phyloP scores from a whole-genome alignment of 768 basidiomycete genomes.

The Tylopilus balloui region DNA sequence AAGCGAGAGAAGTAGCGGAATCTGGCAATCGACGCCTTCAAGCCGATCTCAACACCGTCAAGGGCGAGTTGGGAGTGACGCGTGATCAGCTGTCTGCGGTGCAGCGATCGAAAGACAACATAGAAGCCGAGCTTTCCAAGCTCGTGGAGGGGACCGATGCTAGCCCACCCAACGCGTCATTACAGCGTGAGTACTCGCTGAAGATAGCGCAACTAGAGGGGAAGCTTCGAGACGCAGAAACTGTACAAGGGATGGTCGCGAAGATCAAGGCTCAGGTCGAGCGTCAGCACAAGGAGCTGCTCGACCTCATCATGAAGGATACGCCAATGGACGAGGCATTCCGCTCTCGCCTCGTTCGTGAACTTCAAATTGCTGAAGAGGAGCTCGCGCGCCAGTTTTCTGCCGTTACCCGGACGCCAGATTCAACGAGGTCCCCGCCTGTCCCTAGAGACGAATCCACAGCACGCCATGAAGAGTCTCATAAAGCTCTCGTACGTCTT shows the following conservation, averaged over 20 bases:
- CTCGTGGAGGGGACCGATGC: conserved; percentile 59
- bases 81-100: conserved; percentile 48
- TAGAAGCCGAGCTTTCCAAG: conserved; percentile 64
- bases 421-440: conserved; percentile 49
- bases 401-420: conserved; percentile 30
- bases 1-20: conserved; percentile 61
- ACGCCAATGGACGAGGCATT: conserved; percentile 57
- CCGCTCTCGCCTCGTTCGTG: conserved; percentile 56
- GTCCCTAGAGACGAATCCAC: conserved; percentile 25
- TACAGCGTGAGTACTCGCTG: conserved; percentile 60
- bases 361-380: conserved; percentile 59
- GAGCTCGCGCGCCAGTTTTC: conserved; percentile 23
- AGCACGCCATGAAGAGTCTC: conserved; percentile 60
- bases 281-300: conserved; percentile 68
- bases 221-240: conserved; percentile 54
- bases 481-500: conserved; percentile 57
- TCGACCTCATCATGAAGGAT: conserved; percentile 55
- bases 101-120: conserved; percentile 57
- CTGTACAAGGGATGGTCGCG: conserved; percentile 43
- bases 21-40: conserved; percentile 56
- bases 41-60: conserved; percentile 51
- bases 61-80: conserved; percentile 53
- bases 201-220: conserved; percentile 60
- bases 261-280: conserved; percentile 60
- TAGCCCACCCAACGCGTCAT: conserved; percentile 49